Evolutionary conservation across 202 grass and related monocot genomes (phyloP).

Genomic region (Cymbopogon flexuosus): DNA sequence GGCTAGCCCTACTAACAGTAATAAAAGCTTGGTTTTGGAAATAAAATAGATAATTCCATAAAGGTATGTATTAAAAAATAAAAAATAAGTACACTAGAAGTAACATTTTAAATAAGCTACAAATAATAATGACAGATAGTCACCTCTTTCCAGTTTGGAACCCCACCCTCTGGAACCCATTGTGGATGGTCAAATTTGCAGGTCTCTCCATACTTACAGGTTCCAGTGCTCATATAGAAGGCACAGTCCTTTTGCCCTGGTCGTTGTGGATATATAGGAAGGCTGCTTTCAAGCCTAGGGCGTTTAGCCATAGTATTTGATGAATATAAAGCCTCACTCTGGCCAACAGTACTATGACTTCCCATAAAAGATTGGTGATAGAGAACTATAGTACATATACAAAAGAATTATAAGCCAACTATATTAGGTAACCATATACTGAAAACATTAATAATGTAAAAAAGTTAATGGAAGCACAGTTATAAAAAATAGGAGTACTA

Average conservation of each 20-base stretch:
- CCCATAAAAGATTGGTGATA: slow-evolving; percentile 79
- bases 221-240: slow-evolving; percentile 93
- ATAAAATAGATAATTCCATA: slow-evolving; percentile 16
- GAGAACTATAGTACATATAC: slow-evolving; percentile 89
- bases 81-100: slow-evolving; percentile 17
- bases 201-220: slow-evolving; percentile 72
- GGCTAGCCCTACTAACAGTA: slow-evolving; percentile 6
- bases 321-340: slow-evolving; percentile 86
- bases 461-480: slow-evolving; percentile 21
- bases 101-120: neutral
- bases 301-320: slow-evolving; percentile 86
- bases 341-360: slow-evolving; percentile 71
- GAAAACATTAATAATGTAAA: slow-evolving; percentile 24
- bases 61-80: neutral
- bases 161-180: slow-evolving; percentile 84
- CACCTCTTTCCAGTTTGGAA: slow-evolving; percentile 99
- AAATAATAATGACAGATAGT: slow-evolving; percentile 54
- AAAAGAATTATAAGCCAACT: slow-evolving; percentile 64
- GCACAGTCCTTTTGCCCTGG: slow-evolving; percentile 77
- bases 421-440: slow-evolving; percentile 42
- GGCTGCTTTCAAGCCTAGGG: slow-evolving; percentile 83
- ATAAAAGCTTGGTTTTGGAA: slow-evolving; percentile 27
- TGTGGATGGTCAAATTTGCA: slow-evolving; percentile 97
- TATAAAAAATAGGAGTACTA: neutral
- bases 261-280: slow-evolving; percentile 82